Evolutionary conservation across 495 filamentous ascomycete species (phyloP), one percentile per base, ranked within the genome.

Genomic region (Tricharina praecox): DNA sequence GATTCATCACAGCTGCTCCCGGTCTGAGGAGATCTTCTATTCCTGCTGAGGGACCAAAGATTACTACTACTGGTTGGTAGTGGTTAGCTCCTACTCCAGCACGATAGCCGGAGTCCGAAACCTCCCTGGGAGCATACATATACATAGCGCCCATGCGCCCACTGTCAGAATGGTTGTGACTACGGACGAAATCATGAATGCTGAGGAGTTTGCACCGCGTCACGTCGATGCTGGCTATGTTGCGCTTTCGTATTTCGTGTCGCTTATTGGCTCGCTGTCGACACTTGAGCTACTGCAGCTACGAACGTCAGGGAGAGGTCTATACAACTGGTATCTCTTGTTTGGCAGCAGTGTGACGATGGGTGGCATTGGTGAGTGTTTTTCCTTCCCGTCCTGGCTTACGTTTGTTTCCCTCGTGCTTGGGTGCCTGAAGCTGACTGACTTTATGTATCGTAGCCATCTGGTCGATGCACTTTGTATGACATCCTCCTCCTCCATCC

Each of bases 221-320:
- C 18, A 47, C 19, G 46, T 30, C n/a, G 2, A 47, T 20, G 55
- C 54, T 18, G 74, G 74, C 8, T 78, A 78, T 50, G 71, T 93
- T 24, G 67, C 80, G 15, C 67, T 82, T 7, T 87, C 85, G 10
- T 92, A 80, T 60, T 59, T 85, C 41, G 74, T 92, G 54, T 88
- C 83, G 56, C 68, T 77, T 24, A 69, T 84, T 55, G 86, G 86
- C 42, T 76, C 81, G 43, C 68, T 73, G 30, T 83, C 82, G 0
- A 82, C 86, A 2, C 64, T 94, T 38, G 85, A 93, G 62, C 68
- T 93, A 30, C 75, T 93, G 23, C 82, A 90, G 53, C 68, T 80
- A 47, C 70, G 80, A 50, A 85, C 81, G 0, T 76, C 77, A 0
- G 66, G 64, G 23, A 71, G 71, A 53, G 82, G 82, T 0, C 51